These are phyloP conservation scores for Ascomycota sp. DNA, from an alignment of 2,329 filamentous ascomycete species.

Conservation along the genomic window DNA sequence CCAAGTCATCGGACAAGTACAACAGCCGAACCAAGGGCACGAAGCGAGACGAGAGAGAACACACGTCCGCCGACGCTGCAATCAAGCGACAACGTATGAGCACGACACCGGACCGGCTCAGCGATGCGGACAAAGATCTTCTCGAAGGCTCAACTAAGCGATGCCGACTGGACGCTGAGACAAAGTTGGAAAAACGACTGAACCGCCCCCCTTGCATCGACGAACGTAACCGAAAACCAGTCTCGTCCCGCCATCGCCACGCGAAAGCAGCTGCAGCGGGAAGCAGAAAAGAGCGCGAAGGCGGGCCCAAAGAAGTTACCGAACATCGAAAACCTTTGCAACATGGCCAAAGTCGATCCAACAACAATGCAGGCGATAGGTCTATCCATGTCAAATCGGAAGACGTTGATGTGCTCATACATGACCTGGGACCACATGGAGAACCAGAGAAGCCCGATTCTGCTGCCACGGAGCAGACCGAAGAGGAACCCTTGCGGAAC, in stretches of 20 bases:
- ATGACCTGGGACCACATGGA: slow-evolving; percentile 19
- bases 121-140: slow-evolving; percentile 30
- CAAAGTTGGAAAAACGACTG: slow-evolving; percentile 23
- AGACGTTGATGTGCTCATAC: slow-evolving; percentile 35
- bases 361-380: slow-evolving; percentile 20
- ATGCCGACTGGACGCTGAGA: slow-evolving; percentile 33
- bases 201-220: slow-evolving; percentile 25
- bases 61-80: slow-evolving; percentile 27
- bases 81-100: slow-evolving; percentile 39
- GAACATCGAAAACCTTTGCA: slow-evolving; percentile 17
- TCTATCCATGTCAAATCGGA: slow-evolving; percentile 36
- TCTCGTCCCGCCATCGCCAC: slow-evolving; percentile 18
- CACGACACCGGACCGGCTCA: slow-evolving; percentile 33
- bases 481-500: slow-evolving; percentile 12
- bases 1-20: slow-evolving; percentile 30
- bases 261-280: slow-evolving; percentile 14
- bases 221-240: slow-evolving; percentile 22
- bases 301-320: slow-evolving; percentile 16
- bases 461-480: slow-evolving; percentile 16
- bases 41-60: slow-evolving; percentile 39
- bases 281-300: slow-evolving; percentile 20
- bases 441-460: slow-evolving; percentile 8
- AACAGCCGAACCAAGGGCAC: slow-evolving; percentile 39
- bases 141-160: slow-evolving; percentile 31
- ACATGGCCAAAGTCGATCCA: slow-evolving; percentile 20